Base-by-base conservation (phyloP, 768 basidiomycete species). In the Trametes coccinea region DNA sequence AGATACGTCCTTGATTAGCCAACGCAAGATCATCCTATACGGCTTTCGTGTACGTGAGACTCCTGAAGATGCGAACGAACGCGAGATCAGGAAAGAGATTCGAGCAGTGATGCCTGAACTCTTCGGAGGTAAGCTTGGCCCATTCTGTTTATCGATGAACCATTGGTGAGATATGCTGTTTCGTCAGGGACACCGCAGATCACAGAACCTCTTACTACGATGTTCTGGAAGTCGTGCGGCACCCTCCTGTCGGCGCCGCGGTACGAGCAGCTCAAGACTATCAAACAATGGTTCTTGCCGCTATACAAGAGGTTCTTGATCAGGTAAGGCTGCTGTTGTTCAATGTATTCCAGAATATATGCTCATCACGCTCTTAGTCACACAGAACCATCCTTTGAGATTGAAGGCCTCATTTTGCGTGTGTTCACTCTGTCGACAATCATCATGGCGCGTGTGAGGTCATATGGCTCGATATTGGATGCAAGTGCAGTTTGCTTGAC, bases 251-350 rank as follows among this genome's bases (percentile, higher is more conserved):
- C 72, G 4, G 85, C 89, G 2, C 79, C 89, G 27, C 83, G 88
- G 22, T 92, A 84, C 63, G 89, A 92, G 64, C 90, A 92, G 74
- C 83, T 90, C 40, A 79, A 87, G 66, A 83, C 82, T 8, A 80
- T 92, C 56, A 80, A 78, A 56, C 82, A 84, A 50, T 93, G 92
- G 92, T 76, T 93, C 34, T 71, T 90, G n/a, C 92, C 91, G 3
- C 76, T 85, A 29, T 78, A 81, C 64, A 85, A 82, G 63, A 74
- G 79, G 58, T 74, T 88, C 11, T 39, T 64, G 29, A 60, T 75
- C 8, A 78, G 74, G 89, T 89, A 5, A 10, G 41, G 3, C 13
- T 51, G 4, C 22, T 22, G 22, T 22, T 22, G 22, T 22, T 22
- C 22, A 22, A 22, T 22, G 22, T 22, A 22, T 22, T 22, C 22